These are phyloP conservation scores for Chytriomyces sp. DNA, from an alignment of 192 early-diverging fungal species.

Conservation along the genomic window DNA sequence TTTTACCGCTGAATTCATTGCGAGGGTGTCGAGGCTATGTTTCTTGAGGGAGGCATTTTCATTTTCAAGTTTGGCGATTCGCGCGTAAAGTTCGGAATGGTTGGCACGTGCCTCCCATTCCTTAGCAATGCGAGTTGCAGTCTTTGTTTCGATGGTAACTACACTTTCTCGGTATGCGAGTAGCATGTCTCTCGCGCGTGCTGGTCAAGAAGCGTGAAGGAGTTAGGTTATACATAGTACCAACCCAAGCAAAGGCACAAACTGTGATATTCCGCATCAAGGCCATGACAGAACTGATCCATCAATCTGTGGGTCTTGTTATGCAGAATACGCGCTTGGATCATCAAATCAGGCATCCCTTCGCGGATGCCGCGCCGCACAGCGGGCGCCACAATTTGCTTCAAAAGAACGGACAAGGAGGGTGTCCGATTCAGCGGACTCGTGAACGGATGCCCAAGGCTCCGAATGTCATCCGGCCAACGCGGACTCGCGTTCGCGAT, in stretches of 20 bases:
- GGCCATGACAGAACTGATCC: conserved; percentile 36
- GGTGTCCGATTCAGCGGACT: conserved; percentile 1
- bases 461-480: conserved; percentile 26
- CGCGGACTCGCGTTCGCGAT: conserved; percentile 13
- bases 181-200: conserved; percentile 31
- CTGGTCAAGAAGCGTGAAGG: background rate
- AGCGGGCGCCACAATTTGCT: conserved; percentile 25
- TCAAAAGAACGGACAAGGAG: background rate
- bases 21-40: conserved; percentile 29
- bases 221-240: background rate
- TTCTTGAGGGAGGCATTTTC: conserved; percentile 40
- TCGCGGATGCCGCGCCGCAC: conserved; percentile 20
- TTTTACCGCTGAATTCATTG: conserved; percentile 30
- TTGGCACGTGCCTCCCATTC: conserved; percentile 42
- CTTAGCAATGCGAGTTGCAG: conserved; percentile 22
- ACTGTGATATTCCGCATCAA: conserved; percentile 24
- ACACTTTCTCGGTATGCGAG: conserved; percentile 29
- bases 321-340: conserved; percentile 42
- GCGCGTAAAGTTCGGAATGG: conserved; percentile 30
- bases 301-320: conserved; percentile 27
- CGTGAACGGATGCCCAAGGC: conserved; percentile 7
- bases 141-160: conserved; percentile 34
- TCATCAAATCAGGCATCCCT: conserved; percentile 34
- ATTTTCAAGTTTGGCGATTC: conserved; percentile 29
- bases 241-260: background rate